Evolutionary conservation across 805 yeast genomes (phyloP), one percentile per base, ranked within the genome.

Genomic region (Yarrowia bubula): DNA sequence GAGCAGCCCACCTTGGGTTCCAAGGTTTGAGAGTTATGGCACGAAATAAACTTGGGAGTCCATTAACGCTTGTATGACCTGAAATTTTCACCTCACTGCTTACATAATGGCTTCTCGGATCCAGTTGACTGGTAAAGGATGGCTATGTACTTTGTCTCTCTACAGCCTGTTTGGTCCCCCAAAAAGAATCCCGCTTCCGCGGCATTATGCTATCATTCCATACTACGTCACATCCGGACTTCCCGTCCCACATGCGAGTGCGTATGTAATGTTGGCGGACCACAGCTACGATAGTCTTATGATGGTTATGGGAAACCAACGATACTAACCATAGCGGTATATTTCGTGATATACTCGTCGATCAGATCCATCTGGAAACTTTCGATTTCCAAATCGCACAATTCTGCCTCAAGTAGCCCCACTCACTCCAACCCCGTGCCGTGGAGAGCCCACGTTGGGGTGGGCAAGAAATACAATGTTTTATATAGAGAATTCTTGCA

Each of bases 181-280:
- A 11, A 31, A 31, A 28, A 31, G 18, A 28, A 9, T 31, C 18
- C 4, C 18, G 33, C 55, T 35, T 48, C 55, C 41, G 55, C 55
- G 55, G 41, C 55, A 48, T 48, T 48, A 35, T 35, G 33, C 15
- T 47, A 33, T 48, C 55, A 7, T 17, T 41, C 44, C 9, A 31
- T 32, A 32, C 53, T 32, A 35, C 38, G 55, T 48, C 55, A 18
- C 55, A 48, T 48, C 55, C 41, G 55, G 32, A 48, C 41, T 48
- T 48, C 17, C 55, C 55, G 55, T 17, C 55, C 41, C 53, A 35
- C 41, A 35, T 48, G 55, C 55, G 17, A 18, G 51, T 15, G 51
- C 51, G 51, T 46, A 9, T 48, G 53, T 15, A 41, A 48, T 48
- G 55, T 48, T 48, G 55, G 41, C 3, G 32, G 37, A 13, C 50